Base-by-base conservation (phyloP, 352 stramenopile species). In the Phytophthora ohioensis region DNA sequence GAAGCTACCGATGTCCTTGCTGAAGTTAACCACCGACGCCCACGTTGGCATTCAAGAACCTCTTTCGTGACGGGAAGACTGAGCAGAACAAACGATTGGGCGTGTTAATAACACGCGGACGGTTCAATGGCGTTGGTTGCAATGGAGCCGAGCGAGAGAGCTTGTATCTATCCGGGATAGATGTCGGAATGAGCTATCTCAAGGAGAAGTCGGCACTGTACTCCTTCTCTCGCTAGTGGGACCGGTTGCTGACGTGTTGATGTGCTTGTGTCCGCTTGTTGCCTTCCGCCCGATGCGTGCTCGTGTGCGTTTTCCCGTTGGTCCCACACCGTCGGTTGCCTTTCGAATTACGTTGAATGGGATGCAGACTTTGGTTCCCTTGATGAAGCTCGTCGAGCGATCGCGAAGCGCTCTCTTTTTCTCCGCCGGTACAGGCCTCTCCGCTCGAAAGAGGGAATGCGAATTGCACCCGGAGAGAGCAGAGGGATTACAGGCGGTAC, bases 121-220 rank as follows among this genome's bases (percentile, higher is more conserved):
- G 21, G 21, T 27, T 27, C 21, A 27, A 27, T 27, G 21, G 21
- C 21, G 21, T 27, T 27, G 21, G 21, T 27, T 27, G 21, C 21
- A 27, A 27, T 27, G 21, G 21, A 27, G 21, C 21, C 21, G 21
- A 27, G 21, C 31, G 12, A 39, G 6, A 2, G 47, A 62, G 48
- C 43, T 75, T 78, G 56, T 75, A 64, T 67, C 49, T 71, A 60
- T 52, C 62, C 46, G 51, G 52, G 61, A 75, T 70, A 67, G 53
- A 73, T 75, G 71, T 58, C 59, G 54, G 47, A 78, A 78, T 71
- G 70, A 71, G 58, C 36, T 27, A 51, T 60, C 39, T 53, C 38
- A 30, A 71, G 15, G 47, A 64, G 47, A 72, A 69, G 48, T 54
- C 27, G 15, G 57, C 41, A 58, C 60, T 57, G 45, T 59, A 71